Evolutionary conservation across 352 stramenopile species (phyloP), one percentile per base, ranked within the genome.

Genomic region (Globisporangium canariense): DNA sequence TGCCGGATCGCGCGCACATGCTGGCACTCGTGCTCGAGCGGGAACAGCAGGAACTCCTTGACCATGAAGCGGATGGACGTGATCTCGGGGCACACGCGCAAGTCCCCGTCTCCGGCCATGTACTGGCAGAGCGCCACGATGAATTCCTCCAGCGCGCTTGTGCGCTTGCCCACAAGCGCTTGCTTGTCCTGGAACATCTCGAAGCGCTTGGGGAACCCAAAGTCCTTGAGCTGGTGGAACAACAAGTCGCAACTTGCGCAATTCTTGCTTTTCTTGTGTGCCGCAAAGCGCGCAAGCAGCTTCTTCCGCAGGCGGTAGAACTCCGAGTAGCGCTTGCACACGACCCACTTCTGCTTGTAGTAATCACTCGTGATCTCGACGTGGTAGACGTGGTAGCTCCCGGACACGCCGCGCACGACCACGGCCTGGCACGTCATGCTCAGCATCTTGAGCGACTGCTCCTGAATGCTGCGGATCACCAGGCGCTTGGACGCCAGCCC

Each of bases 331-430:
- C 86, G 84, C 68, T 94, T 92, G 78, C 86, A 94, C 13, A 91
- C 86, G 64, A 94, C 79, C 86, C 86, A 94, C 65, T 91, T 90
- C 64, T 94, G 86, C 65, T 93, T 91, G 82, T 94, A 94, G 67
- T 80, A 94, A 59, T 94, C 86, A 69, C 84, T 92, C 20, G 86
- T 91, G 74, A 94, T 91, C 66, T 92, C 86, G 36, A 94, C 38
- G 66, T 94, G 86, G 67, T 94, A 94, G 4, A 90, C 84, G 64
- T 89, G 90, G 74, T 94, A 94, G 64, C 72, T 89, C 41, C 82
- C 83, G 7, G 86, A 90, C 3, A 82, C 78, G 16, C 82, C 83
- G 58, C 86, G 83, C 58, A 94, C 86, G 40, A 90, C 67, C 41
- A 94, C 84, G 20, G 86, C 86, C 57, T 90, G 77, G 43, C 79